Conservation (phyloP, 768 basidiomycete genomes). For the Amanita pseudoporphyria region DNA sequence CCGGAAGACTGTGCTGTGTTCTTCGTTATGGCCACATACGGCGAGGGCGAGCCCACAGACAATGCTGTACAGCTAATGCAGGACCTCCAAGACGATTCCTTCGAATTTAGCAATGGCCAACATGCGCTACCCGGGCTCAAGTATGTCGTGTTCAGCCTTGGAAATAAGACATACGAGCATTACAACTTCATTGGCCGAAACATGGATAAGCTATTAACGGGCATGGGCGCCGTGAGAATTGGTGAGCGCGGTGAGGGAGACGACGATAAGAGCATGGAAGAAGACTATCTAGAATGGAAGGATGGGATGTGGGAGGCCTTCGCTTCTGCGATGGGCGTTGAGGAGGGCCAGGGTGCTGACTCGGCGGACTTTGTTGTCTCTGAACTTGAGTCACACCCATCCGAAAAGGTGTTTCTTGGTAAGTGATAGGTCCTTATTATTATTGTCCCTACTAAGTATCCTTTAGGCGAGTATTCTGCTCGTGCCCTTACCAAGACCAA, state of each 20-base stretch:
- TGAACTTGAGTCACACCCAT: conserved; percentile 64
- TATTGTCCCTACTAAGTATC: conserved; percentile 11
- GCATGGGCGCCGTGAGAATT: conserved; percentile 78
- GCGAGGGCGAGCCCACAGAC: conserved; percentile 98
- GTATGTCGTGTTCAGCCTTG: conserved; percentile 91
- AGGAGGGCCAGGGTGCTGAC: conserved; percentile 95
- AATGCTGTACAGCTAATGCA: conserved; percentile 94
- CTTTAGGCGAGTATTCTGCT: conserved; percentile 83
- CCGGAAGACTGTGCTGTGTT: conserved; percentile 83
- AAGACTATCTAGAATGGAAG: conserved; percentile 99
- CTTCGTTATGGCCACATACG: conserved; percentile 97
- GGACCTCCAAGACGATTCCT: conserved; percentile 78
- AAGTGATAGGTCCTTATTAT: conserved; percentile 16
- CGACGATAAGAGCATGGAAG: conserved; percentile 99
- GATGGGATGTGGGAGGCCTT: conserved; percentile 95
- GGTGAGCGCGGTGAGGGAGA: conserved; percentile 94
- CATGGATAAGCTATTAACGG: conserved; percentile 61
- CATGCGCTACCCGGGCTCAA: conserved; percentile 76
- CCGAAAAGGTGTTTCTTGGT: conserved; percentile 93
- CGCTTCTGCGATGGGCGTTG: conserved; percentile 72
- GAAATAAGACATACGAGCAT: conserved; percentile 92
- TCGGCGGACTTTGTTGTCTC: conserved; percentile 89
- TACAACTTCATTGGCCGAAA: conserved; percentile 86
- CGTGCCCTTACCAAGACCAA: conserved; percentile 89
- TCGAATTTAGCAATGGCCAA: conserved; percentile 77